Conservation (phyloP, 495 filamentous ascomycete genomes). For the Parathielavia hyrcaniae region DNA sequence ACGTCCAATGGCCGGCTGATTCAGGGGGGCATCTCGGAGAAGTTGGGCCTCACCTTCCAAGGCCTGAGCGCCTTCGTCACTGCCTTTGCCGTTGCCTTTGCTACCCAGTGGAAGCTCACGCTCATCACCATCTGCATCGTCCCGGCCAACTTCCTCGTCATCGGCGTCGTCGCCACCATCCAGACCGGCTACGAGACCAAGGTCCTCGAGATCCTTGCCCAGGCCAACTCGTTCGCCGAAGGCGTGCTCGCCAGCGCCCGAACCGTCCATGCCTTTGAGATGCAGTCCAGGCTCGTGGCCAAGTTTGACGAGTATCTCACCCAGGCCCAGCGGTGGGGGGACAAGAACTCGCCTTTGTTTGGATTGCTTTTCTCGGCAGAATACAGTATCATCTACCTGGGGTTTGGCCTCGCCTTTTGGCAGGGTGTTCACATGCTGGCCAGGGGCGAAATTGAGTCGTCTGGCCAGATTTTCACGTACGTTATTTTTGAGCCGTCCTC, state of each 20-base stretch:
- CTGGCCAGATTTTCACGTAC: conserved; percentile 52
- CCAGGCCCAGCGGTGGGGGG: conserved; percentile 65
- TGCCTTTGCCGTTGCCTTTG: conserved; percentile 81
- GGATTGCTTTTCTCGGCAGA: conserved; percentile 71
- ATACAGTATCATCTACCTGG: conserved; percentile 74
- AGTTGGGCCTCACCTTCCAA: conserved; percentile 67
- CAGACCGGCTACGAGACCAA: conserved; percentile 70
- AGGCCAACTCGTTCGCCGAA: conserved; percentile 78
- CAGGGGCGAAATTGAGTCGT: conserved; percentile 50
- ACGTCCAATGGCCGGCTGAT: conserved; percentile 79
- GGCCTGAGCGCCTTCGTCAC: conserved; percentile 70
- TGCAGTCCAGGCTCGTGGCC: conserved; percentile 70
- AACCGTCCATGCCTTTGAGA: conserved; percentile 82
- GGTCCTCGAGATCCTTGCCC: conserved; percentile 64
- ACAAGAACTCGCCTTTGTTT: conserved; percentile 59
- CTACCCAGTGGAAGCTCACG: conserved; percentile 75
- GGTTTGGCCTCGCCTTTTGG: conserved; percentile 90
- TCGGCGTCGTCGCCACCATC: conserved; percentile 61
- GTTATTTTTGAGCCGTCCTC: background rate
- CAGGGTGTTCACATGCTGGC: conserved; percentile 75
- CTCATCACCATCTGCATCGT: conserved; percentile 74
- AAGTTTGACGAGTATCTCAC: conserved; percentile 69
- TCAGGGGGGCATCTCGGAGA: conserved; percentile 80
- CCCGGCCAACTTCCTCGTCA: conserved; percentile 59
- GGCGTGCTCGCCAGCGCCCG: conserved; percentile 85